Evolutionary conservation across 2,329 filamentous ascomycete species (phyloP).

Genomic region (Penicillium sp.): DNA sequence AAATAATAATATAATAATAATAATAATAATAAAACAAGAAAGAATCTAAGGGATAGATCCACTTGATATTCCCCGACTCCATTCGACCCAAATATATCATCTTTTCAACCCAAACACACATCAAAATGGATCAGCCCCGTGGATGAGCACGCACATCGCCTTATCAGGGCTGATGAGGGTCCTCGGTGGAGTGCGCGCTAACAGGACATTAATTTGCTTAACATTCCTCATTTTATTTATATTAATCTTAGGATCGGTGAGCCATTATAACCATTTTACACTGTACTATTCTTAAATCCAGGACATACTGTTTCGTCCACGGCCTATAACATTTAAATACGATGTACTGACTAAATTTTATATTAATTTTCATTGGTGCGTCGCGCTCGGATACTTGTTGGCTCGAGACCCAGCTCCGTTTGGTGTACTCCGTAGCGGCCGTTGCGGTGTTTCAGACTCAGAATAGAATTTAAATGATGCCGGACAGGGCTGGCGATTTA

Average conservation of each 20-base stretch:
- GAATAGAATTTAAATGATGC: not conserved
- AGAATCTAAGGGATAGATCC: conserved; percentile 2
- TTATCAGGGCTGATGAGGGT: conserved; percentile 16
- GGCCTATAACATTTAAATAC: not conserved
- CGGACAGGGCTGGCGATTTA: not conserved
- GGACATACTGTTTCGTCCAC: not conserved
- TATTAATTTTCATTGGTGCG: conserved; percentile 4
- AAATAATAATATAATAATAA: not conserved
- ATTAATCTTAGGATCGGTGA: too few species aligned
- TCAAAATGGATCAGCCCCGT: conserved; percentile 7
- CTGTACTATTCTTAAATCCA: not conserved
- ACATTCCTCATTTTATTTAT: not conserved
- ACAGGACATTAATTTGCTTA: not conserved
- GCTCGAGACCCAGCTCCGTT: not conserved
- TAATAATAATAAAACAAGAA: not conserved
- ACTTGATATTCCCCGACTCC: conserved; percentile 21
- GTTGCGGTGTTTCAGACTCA: conserved; percentile 8
- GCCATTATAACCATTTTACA: not conserved
- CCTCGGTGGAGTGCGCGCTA: conserved; percentile 9
- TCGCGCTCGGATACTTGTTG: conserved; percentile 1
- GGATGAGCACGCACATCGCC: conserved; percentile 9
- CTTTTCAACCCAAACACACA: conserved; percentile 5
- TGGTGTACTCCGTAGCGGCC: not conserved
- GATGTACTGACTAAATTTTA: not conserved
- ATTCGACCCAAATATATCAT: conserved; percentile 3